Evolutionary conservation across 768 basidiomycete genomes (phyloP), one percentile per base, ranked within the genome.

Genomic region (Russula griseocarnosa): DNA sequence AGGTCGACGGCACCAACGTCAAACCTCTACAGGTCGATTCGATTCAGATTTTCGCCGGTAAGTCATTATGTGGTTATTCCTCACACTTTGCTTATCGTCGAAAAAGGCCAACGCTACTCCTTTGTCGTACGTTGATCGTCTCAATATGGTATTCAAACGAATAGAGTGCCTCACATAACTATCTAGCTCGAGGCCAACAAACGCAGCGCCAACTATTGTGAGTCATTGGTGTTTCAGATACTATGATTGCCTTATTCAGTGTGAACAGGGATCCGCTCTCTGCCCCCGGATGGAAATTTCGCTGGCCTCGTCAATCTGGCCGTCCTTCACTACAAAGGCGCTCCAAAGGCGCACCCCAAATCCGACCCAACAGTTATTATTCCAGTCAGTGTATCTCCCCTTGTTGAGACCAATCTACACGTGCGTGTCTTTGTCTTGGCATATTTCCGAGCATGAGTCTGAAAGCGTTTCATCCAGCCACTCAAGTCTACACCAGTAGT

Each of bases 291-390:
- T n/a, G 38, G 34, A 20, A 10, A 1, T 36, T 44, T 32, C 36
- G 18, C 34, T 20, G n/a, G 34, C n/a, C 22, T 54, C 34, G 24
- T 55, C 50, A 67, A 71, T 44, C 55, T 54, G 55, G 70, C 70
- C 22, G 58, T 71, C 38, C 66, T 71, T 56, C 70, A 58, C 56
- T 71, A 71, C 58, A 14, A 26, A 16, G 70, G 68, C 18, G 70
- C 70, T 22, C 13, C 26, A 5, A 5, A 53, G 36, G 60, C 58
- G 26, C 46, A 70, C 34, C 70, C 70, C 3, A 69, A 51, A 7
- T 14, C 22, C 44, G 62, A 53, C 52, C 55, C 63, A 16, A 54
- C 53, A 6, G 61, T 44, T 3, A n/a, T 38, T 13, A 49, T 63
- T 46, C 65, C 60, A 20, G 46, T 24, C 5, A 57, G 56, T 16